Evolutionary conservation across 176 grass and related monocot species (phyloP).

Genomic region (Tuctoria greenei): DNA sequence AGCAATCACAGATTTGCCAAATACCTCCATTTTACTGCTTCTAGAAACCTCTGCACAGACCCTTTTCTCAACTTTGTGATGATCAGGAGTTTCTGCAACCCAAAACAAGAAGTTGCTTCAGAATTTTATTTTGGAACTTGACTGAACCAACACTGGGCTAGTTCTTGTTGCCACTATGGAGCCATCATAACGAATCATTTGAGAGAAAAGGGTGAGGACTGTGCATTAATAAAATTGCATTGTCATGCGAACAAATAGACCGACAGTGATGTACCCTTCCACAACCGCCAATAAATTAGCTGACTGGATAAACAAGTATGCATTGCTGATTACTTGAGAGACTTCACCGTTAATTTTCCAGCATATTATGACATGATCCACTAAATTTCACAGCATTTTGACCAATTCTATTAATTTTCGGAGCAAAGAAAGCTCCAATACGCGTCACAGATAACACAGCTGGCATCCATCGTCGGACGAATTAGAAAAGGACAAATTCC

Average conservation of each 20-base stretch:
- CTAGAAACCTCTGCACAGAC: conserved; percentile 33
- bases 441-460: not conserved
- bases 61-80: conserved; percentile 32
- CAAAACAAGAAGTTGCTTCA: conserved; percentile 74
- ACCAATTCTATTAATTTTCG: not conserved
- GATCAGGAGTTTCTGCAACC: conserved; percentile 72
- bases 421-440: not conserved
- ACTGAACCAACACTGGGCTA: not conserved
- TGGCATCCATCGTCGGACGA: not conserved
- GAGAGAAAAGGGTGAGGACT: not conserved
- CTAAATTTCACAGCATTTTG: no score
- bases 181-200: not conserved
- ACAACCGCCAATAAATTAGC: not conserved
- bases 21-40: conserved; percentile 81
- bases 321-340: not conserved
- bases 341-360: no score
- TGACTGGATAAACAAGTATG: not conserved
- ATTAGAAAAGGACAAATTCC: not conserved
- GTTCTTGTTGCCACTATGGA: conserved; percentile 22
- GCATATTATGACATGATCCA: no score
- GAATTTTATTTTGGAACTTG: conserved; percentile 45
- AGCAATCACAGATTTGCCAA: conserved; percentile 86
- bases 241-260: not conserved
- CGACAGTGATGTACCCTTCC: not conserved
- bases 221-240: not conserved